Evolutionary conservation across 208 protist genomes (phyloP).

Genomic region (Leishmania arabica): DNA sequence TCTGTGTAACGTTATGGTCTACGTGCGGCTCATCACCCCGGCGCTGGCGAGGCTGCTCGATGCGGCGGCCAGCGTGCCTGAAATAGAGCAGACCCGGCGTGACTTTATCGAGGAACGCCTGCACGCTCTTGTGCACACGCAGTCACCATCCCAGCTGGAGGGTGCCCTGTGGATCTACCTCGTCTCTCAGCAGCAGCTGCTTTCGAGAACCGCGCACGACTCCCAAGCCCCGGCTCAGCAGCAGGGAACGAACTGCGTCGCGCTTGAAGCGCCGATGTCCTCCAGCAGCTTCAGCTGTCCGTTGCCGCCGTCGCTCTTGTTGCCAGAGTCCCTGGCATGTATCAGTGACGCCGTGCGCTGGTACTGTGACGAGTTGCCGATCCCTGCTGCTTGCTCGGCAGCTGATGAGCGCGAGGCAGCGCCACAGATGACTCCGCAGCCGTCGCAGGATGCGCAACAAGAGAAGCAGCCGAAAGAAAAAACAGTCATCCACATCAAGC

Average conservation of each 20-base stretch:
- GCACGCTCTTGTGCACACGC: slow-evolving; percentile 26
- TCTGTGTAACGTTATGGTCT: slow-evolving; percentile 15
- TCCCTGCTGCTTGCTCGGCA: not conserved
- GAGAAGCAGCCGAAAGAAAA: not conserved
- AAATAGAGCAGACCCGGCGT: not conserved
- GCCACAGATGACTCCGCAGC: not conserved
- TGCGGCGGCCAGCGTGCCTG: not conserved
- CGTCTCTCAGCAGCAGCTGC: slow-evolving; percentile 17
- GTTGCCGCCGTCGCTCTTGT: slow-evolving; percentile 19
- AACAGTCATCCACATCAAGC: not conserved
- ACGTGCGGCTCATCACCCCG: slow-evolving; percentile 23
- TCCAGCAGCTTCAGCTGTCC: not conserved
- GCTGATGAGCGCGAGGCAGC: not conserved
- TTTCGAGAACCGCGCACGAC: not conserved
- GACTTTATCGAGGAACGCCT: slow-evolving; percentile 24
- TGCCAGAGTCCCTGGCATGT: slow-evolving; percentile 5
- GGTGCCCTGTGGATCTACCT: slow-evolving; percentile 30
- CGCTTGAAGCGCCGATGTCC: not conserved
- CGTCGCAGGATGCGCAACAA: not conserved
- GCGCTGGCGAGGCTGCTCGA: slow-evolving; percentile 29
- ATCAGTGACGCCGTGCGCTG: slow-evolving; percentile 30
- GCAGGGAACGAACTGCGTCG: not conserved
- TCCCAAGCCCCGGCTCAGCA: not conserved
- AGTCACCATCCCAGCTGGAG: slow-evolving; percentile 26
- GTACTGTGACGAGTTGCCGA: slow-evolving; percentile 21